phyloP scores from a whole-genome alignment of 139 green algal species.

The Axilococcus clingmanii region DNA sequence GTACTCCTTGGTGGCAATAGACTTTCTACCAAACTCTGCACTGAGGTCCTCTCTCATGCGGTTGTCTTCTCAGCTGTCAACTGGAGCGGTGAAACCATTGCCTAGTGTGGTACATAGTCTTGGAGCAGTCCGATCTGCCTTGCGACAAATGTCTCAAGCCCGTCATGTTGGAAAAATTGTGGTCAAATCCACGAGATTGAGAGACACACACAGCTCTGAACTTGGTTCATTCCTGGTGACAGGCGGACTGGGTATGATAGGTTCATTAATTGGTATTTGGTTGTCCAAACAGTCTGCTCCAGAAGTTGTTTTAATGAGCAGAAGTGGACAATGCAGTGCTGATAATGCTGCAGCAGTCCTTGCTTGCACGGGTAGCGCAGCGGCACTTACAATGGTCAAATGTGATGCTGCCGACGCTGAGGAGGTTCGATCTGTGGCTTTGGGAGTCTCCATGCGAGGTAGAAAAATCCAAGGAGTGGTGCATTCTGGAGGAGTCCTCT shows the following conservation, averaged over 20 bases:
- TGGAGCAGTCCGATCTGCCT: conserved; percentile 30
- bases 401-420: conserved; percentile 6
- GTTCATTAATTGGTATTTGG: conserved; percentile 52
- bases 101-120: conserved; percentile 30
- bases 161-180: conserved; percentile 78
- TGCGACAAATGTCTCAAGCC: conserved; percentile 72
- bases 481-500: conserved; percentile 66
- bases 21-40: conserved; percentile 62
- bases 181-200: conserved; percentile 30
- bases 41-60: conserved; percentile 29
- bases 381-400: conserved; percentile 7
- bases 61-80: conserved; percentile 21
- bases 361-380: neutral
- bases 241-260: conserved; percentile 31
- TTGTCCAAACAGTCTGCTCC: conserved; percentile 22
- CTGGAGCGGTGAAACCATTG: conserved; percentile 35
- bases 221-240: conserved; percentile 17
- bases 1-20: conserved; percentile 66
- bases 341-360: neutral
- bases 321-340: conserved; percentile 8
- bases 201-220: too few relatives aligned
- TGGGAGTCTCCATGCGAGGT: conserved; percentile 25
- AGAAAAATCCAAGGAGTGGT: conserved; percentile 44
- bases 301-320: conserved; percentile 16
- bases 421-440: conserved; percentile 16